Base-by-base conservation (phyloP, 2,329 filamentous ascomycete genomes). In the Clathrospora elynae region DNA sequence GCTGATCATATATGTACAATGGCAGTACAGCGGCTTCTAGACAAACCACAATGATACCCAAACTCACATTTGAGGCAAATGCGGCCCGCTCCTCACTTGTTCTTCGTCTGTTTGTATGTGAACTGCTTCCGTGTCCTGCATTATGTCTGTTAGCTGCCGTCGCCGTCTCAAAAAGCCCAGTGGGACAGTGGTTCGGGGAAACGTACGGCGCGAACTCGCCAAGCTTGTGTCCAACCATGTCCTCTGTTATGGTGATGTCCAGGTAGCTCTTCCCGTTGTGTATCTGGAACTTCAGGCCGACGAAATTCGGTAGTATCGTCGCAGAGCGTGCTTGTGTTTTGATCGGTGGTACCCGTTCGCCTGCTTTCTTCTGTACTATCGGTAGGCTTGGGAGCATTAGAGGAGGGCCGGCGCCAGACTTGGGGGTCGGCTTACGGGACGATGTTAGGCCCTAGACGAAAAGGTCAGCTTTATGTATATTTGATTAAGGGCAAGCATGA, bases 191-290 rank as follows among this genome's bases (percentile, higher is more conserved):
- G n/a, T 22, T 28, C 4, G 8, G 11, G 16, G 5, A 12, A 29
- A 35, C 89, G 64, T 81, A 96, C 90, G 83, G 77, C 51, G 90
- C 85, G 70, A 96, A 96, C 74, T 96, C 91, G 61, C 91, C 91
- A 57, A 96, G 78, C 75, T 96, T 96, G 73, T 93, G 87, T 39
- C 91, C 91, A 35, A 96, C 91, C 91, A 96, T 96, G 64, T 96
- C 88, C 70, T 96, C 91, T 11, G 90, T 95, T 52, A 96, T 87
- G 55, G 78, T 80, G 40, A 96, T 79, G 57, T 93, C 88, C 59
- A 86, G 75, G 72, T 96, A 96, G 20, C 80, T 81, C 76, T 93
- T 95, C 63, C 91, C 91, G 70, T 96, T 95, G 75, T 96, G 87
- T 46, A 96, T 82, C 72, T 91, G 86, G 71, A 96, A 96, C 68